Evolutionary conservation across 2,329 filamentous ascomycete species (phyloP).

Genomic region (Pestalotiopsis fici): DNA sequence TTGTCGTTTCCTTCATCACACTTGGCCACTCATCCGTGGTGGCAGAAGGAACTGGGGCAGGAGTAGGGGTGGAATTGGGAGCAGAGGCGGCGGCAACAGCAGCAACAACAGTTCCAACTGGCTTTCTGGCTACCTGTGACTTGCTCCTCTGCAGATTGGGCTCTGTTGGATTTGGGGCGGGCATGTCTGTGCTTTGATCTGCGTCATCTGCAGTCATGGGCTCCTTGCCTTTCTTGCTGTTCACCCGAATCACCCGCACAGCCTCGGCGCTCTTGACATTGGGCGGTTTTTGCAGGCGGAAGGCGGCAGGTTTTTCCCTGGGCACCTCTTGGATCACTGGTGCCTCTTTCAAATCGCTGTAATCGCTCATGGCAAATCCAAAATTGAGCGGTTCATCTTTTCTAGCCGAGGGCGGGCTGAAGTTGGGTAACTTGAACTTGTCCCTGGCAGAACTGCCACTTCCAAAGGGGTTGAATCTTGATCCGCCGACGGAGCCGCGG

Average conservation of each 20-base stretch:
- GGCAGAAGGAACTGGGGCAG: neutral
- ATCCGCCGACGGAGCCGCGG: conserved; percentile 19
- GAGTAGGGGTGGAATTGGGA: neutral
- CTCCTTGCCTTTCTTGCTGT: conserved; percentile 20
- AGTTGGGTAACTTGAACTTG: conserved; percentile 26
- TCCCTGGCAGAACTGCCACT: conserved; percentile 23
- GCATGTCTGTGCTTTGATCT: neutral
- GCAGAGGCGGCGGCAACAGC: neutral
- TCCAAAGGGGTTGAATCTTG: conserved; percentile 26
- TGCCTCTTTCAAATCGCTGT: conserved; percentile 11
- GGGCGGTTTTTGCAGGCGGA: conserved; percentile 27
- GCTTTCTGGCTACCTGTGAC: neutral
- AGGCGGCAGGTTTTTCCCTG: conserved; percentile 17
- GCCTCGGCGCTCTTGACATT: conserved; percentile 25
- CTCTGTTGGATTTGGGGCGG: neutral
- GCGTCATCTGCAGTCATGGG: neutral
- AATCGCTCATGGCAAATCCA: conserved; percentile 23
- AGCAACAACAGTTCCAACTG: neutral
- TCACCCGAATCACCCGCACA: conserved; percentile 30
- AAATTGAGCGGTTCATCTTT: conserved; percentile 20
- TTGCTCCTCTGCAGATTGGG: neutral
- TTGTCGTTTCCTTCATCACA: neutral
- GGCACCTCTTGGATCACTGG: conserved; percentile 16
- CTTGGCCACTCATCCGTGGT: neutral
- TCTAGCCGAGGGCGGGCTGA: conserved; percentile 21